Percentiles rank a stretch among this genome's conserved stretches.
phyloP scores from a whole-genome alignment of 345 rosid species.

The Isatis tinctoria region DNA sequence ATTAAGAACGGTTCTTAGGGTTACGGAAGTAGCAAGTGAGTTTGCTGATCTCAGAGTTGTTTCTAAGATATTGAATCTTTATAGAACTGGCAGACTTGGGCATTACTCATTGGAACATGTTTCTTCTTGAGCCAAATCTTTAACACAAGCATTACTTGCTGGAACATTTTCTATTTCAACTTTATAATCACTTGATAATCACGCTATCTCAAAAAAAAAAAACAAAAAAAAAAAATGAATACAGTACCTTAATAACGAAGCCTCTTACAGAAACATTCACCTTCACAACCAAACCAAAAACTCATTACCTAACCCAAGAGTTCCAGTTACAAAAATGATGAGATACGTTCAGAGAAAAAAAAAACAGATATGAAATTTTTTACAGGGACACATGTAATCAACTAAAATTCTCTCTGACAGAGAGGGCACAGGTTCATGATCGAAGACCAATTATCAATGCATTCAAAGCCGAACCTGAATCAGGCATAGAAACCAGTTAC shows the following conservation, averaged over 20 bases:
- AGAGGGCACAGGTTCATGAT: constrained; percentile 97
- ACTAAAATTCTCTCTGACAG: constrained; percentile 93
- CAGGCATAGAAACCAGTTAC: constrained; percentile 21
- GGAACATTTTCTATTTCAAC: no score
- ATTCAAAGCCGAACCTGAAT: constrained; percentile 93
- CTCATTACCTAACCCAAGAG: constrained; percentile 22
- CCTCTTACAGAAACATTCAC: constrained; percentile 88
- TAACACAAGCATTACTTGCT: no score
- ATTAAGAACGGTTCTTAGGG: no score
- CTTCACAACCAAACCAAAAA: constrained; percentile 45
- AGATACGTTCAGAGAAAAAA: neutral
- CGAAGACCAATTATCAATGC: constrained; percentile 97
- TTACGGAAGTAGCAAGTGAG: no score
- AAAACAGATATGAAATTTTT: constrained; percentile 29
- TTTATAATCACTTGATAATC: no score
- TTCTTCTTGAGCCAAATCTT: no score
- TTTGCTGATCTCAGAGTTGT: no score
- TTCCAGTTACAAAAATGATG: neutral
- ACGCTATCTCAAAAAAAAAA: no score
- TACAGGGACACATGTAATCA: constrained; percentile 96
- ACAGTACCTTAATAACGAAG: constrained; percentile 57
- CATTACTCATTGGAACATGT: no score
- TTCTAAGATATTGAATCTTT: no score
- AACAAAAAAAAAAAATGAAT: constrained; percentile 7
- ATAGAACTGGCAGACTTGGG: no score